phyloP scores from a whole-genome alignment of 2,329 filamentous ascomycete species.

The Fusarium camptoceras region DNA sequence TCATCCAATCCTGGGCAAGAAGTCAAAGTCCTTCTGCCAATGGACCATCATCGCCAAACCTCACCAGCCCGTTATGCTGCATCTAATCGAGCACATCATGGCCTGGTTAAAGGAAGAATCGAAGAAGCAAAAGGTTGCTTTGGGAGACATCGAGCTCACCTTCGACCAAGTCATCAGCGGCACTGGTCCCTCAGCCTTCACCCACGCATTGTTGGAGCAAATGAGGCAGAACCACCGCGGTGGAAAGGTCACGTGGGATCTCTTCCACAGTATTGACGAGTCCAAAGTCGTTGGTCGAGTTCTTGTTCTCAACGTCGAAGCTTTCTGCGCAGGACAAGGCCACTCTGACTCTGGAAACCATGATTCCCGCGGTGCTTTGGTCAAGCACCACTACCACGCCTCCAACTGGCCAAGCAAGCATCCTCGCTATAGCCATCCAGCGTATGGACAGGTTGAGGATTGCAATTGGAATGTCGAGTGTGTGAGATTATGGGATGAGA shows the following conservation, averaged over 20 bases:
- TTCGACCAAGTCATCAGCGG: slow-evolving; percentile 79
- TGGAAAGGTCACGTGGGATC: slow-evolving; percentile 67
- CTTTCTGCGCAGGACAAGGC: slow-evolving; percentile 78
- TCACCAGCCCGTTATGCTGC: slow-evolving; percentile 74
- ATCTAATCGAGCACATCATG: slow-evolving; percentile 75
- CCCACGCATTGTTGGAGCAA: slow-evolving; percentile 71
- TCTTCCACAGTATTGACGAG: slow-evolving; percentile 74
- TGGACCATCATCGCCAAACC: slow-evolving; percentile 82
- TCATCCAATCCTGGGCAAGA: slow-evolving; percentile 74
- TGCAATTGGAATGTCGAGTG: slow-evolving; percentile 78
- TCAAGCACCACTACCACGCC: slow-evolving; percentile 81
- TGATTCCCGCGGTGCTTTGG: slow-evolving; percentile 72
- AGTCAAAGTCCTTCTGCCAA: slow-evolving; percentile 78
- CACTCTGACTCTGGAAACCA: slow-evolving; percentile 80
- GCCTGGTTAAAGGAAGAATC: slow-evolving; percentile 72
- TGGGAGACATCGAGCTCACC: slow-evolving; percentile 72
- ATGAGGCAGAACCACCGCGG: slow-evolving; percentile 63
- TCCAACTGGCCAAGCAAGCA: slow-evolving; percentile 77
- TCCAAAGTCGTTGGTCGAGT: slow-evolving; percentile 73
- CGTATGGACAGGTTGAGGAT: slow-evolving; percentile 76
- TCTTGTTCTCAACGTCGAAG: slow-evolving; percentile 76
- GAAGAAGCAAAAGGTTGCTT: slow-evolving; percentile 66
- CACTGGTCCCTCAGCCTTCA: slow-evolving; percentile 79
- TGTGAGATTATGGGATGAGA: slow-evolving; percentile 73
- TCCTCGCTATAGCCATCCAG: slow-evolving; percentile 74